Base-by-base conservation (phyloP, 2,329 filamentous ascomycete species). In the Epichloe glyceriae region DNA sequence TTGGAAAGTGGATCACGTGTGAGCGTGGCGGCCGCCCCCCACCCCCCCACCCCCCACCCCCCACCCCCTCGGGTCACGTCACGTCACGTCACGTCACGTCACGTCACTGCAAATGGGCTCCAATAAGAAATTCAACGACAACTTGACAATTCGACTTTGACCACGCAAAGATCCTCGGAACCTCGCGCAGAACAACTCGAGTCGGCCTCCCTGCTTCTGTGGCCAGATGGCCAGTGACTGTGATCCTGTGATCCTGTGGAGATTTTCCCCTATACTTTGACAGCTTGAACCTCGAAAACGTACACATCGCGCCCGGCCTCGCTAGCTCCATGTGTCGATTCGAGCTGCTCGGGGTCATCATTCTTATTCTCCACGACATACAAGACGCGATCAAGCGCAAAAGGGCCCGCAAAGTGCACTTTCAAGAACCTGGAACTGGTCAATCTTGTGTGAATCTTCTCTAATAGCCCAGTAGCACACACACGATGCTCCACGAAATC, bases 401-500 rank as follows among this genome's bases (percentile, higher is more conserved):
- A 60, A 68, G 62, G 52, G 58, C 56, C 30, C 55, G 59, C 50
- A 59, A 57, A 34, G 50, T 48, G 63, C 62, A 55, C 22, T 52
- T 47, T 19, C 8, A 22, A 34, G 12, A 11, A 26, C 51, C 26
- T 11, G 26, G 26, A 30, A 60, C 58, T 50, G 55, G 12, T 26
- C 38, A 7, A 38, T 12, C 8, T 14, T 5, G 14, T 22, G 12
- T 34, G 12, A 14, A 12, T 7, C 33, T 37, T 19, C 30, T 11
- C 33, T 37, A 11, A 35, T n/a, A 38, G 15, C 10, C 4, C 12
- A 20, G n/a, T 6, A 22, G 17, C 20, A 39, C 51, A 8, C 26
- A 47, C 50, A 46, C 58, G 58, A 98, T 98, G 93, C 86, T 98
- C 67, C 93, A 97, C 79, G 93, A 98, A 76, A 88, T 98, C 72